Conservation (phyloP, 208 protist species). For the Naegleria lovaniensis region DNA sequence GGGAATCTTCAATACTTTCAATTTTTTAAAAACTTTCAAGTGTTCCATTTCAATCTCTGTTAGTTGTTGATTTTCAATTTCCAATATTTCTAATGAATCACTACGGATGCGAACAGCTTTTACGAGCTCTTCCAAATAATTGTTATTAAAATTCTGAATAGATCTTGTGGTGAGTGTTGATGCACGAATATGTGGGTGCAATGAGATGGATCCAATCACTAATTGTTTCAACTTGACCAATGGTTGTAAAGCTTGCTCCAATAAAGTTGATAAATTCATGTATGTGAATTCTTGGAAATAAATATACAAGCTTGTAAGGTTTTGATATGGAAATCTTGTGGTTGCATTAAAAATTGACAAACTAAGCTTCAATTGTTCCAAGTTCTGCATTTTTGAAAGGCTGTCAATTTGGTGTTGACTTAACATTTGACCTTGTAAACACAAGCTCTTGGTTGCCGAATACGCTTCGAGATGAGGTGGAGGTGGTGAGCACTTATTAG, state of each 20-base stretch:
- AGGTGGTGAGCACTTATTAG: not conserved
- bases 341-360: not conserved
- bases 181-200: not conserved
- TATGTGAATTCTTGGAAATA: not conserved
- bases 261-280: not conserved
- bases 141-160: not conserved
- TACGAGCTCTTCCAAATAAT: not conserved
- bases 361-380: not conserved
- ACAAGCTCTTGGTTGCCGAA: not conserved
- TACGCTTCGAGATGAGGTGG: too few species aligned
- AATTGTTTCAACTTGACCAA: not conserved
- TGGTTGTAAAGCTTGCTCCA: not conserved
- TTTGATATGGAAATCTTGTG: not conserved
- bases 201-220: not conserved
- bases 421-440: not conserved
- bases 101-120: not conserved
- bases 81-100: not conserved
- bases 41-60: not conserved
- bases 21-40: not conserved
- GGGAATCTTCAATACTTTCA: not conserved
- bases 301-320: not conserved
- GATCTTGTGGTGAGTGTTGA: not conserved
- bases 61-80: not conserved
- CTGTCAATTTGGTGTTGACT: not conserved
- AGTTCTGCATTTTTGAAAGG: not conserved